phyloP scores from a whole-genome alignment of 306 rosid genomes.

The Trichosanthes cucumerina region DNA sequence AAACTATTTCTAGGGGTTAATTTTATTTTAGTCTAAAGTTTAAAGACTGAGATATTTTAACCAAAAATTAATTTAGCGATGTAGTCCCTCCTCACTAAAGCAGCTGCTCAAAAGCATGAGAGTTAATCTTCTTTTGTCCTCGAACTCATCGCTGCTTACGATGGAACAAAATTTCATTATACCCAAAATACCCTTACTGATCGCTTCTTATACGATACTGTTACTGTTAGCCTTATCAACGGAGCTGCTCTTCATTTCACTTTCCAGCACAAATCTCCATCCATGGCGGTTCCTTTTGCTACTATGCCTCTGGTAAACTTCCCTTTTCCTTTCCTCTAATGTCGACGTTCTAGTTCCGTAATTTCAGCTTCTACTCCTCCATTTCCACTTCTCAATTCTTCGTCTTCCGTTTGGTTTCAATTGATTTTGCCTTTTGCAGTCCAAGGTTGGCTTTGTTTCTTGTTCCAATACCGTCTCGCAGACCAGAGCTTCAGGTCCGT shows the following conservation, averaged over 20 bases:
- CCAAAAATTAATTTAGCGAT: too few relatives aligned
- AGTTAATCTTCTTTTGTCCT: too few relatives aligned
- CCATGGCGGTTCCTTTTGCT: conserved; percentile 37
- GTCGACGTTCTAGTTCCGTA: background rate
- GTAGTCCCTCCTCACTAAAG: too few relatives aligned
- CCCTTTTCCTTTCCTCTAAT: background rate
- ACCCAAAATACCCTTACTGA: background rate
- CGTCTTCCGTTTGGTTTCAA: background rate
- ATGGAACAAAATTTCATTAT: background rate
- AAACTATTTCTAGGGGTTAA: too few relatives aligned
- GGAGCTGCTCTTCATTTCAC: background rate
- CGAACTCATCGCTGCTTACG: background rate
- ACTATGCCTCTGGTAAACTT: conserved; percentile 30
- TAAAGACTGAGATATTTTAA: too few relatives aligned
- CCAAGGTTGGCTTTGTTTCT: conserved; percentile 27
- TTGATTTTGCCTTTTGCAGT: conserved; percentile 13
- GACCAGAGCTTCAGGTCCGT: conserved; percentile 16
- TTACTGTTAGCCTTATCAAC: background rate
- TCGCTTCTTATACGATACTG: background rate
- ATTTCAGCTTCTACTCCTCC: background rate
- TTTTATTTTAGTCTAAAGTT: too few relatives aligned
- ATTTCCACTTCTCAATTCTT: background rate
- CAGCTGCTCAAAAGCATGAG: too few relatives aligned
- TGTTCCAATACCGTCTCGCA: conserved; percentile 14
- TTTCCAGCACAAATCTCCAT: conserved; percentile 1